Base-by-base conservation (phyloP, 768 basidiomycete species). In the Crucibulum laeve region DNA sequence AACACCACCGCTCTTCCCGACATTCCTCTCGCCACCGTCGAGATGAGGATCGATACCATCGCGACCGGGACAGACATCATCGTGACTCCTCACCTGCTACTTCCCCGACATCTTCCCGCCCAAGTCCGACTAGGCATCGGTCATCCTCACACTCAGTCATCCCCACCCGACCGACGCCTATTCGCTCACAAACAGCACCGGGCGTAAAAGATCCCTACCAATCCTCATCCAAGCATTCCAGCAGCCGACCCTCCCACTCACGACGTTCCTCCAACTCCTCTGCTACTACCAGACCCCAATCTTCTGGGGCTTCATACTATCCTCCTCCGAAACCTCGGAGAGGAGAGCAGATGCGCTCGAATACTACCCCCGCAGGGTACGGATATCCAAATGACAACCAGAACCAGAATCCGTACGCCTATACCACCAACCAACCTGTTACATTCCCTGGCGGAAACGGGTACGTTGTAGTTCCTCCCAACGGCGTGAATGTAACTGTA, bases 111-210 rank as follows among this genome's bases (percentile, higher is more conserved):
- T 42, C 32, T 37, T 42, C 44, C 23, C 43, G 33, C 25, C 44
- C 5, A 40, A 32, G 8, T 42, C 52, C 4, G n/a, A 50, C 44
- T 32, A 54, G 59, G 23, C 48, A 54, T 45, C 48, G 56, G 37
- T 61, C 59, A 10, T 52, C 57, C 33, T 55, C 57, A 4, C 52
- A 56, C 28, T 54, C 57, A 14, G 46, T 45, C 7, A 25, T 44
- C 28, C 43, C 48, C 4, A 14, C 43, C 14, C 57, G 53, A 14
- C 49, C 50, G 19, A 48, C 53, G 23, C 53, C 44, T 22, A 34
- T 46, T 21, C 50, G 52, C 33, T 34, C 32, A 21, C 42, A 43
- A n/a, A 43, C 42, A 6, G 7, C 26, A 5, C 42, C 42, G 10
- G 39, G 8, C 28, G 10, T 17, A 10, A 6, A 18, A 6, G 25